Conservation (phyloP, 495 filamentous ascomycete genomes). For the Annulohypoxylon bovei region DNA sequence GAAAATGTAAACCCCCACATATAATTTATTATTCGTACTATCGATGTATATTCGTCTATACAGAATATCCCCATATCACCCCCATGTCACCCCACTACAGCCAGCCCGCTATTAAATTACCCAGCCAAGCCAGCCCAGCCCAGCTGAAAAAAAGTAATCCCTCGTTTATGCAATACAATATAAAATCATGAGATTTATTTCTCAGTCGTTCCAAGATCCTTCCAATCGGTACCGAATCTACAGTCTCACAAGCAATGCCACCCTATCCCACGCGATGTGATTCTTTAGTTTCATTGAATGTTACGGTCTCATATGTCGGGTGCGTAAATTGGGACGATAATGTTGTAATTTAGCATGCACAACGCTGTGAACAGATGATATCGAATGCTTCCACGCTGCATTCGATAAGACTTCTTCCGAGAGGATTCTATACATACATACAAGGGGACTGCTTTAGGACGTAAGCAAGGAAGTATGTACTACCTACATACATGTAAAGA, state of each 20-base stretch:
- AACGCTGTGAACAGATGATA: background rate
- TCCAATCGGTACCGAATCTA: background rate
- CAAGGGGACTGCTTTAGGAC: no score
- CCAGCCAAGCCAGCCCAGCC: no score
- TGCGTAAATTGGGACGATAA: background rate
- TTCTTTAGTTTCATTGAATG: background rate
- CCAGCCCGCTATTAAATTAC: background rate
- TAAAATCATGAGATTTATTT: background rate
- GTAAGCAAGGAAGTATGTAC: no score
- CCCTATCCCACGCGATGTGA: background rate
- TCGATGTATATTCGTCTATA: background rate
- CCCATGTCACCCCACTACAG: background rate
- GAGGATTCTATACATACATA: no score
- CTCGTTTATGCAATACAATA: constrained; percentile 1
- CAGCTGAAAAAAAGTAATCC: background rate
- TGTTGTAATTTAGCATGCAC: background rate
- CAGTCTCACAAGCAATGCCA: background rate
- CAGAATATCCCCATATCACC: background rate
- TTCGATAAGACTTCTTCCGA: background rate
- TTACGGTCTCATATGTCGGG: background rate
- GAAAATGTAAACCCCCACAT: background rate
- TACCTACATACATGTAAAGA: no score
- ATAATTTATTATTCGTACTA: no score
- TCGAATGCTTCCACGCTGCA: background rate
- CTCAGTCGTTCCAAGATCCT: constrained; percentile 1